Base-by-base conservation (phyloP, 495 filamentous ascomycete species). In the Daldinia vernicosa region DNA sequence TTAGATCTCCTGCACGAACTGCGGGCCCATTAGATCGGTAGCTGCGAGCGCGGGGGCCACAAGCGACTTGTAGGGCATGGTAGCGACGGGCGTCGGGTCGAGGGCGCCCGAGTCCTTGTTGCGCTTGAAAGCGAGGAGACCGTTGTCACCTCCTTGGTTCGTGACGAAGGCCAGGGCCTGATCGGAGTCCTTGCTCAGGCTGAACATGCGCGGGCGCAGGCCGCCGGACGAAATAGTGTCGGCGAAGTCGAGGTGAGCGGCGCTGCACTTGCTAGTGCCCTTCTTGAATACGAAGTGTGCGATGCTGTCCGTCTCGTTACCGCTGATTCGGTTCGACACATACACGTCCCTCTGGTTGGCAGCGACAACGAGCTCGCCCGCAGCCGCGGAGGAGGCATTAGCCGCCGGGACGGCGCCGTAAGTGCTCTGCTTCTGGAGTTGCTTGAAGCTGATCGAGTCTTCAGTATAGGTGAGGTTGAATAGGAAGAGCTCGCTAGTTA, bases 261-360 rank as follows among this genome's bases (percentile, higher is more conserved):
- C 32, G 40, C 52, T 35, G 51, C 50, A 60, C 37, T 50, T 43
- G 30, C n/a, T 35, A 8, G 40, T 17, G n/a, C 30, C 53, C 28
- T 56, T 56, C 28, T 57, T 52, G 53, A 77, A 73, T 24, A 30
- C 24, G 64, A 80, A 80, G 64, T 78, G 77, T 27, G 78, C 69
- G 61, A 80, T 75, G 68, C 57, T 76, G 66, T 80, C 78, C 11
- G 73, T 74, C 24, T 59, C 63, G 59, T 75, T 64, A 27, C 74
- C 77, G 26, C 63, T 76, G 47, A 75, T 60, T 12, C 78, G 75
- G 76, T 80, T 80, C 67, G 77, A 77, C 45, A 79, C 72, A 68
- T 79, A 80, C 14, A 80, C 58, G 70, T 78, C 72, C 33, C 26
- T 45, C 54, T 63, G 57, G 73, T 79, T 77, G 12, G 40, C 26